Base-by-base conservation (phyloP, 352 stramenopile genomes). In the Globisporangium recalcitrans region DNA sequence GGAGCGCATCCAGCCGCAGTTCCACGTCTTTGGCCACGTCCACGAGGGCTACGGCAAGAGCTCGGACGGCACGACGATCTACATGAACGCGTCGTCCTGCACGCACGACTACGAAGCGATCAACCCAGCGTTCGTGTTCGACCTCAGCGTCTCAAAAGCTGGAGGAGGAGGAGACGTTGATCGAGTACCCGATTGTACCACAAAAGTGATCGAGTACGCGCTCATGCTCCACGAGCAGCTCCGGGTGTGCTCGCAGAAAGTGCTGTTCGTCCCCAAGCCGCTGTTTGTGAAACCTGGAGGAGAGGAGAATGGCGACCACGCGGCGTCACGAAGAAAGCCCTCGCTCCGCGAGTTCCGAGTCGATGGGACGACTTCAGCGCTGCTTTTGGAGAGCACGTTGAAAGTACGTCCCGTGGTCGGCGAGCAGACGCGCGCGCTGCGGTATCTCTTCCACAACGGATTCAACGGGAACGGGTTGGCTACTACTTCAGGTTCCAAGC, bases 1-100 rank as follows among this genome's bases (percentile, higher is more conserved):
- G 52, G 60, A 65, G 4, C 69, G 85, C 22, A 74, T 96, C 52
- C 72, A 71, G 42, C 89, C 89, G 16, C 72, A 77, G 40, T 71
- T 94, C 51, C 83, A 96, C 64, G 80, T 97, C 10, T 97, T 96
- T 71, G 91, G 91, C 1, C 91, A 97, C 58, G 90, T 97, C 52
- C 91, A 97, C 60, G 85, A 97, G 71, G 82, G 78, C 34, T 91
- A 93, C 63, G 91, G 91, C 40, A 65, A 69, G 11, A 87, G 71
- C 19, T 75, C 62, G 10, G 80, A 95, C 70, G 84, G 82, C 26
- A 62, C 64, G 2, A 97, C 90, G 13, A 81, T 88, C 0, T 97
- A 85, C 66, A 73, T 97, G 34, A 97, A 97, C 61, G 87, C 88
- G 4, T 91, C 87, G 4, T 76, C 74, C 3, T 94, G 82, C 48